Conservation (phyloP, 768 basidiomycete genomes). For the Trametes cubensis region DNA sequence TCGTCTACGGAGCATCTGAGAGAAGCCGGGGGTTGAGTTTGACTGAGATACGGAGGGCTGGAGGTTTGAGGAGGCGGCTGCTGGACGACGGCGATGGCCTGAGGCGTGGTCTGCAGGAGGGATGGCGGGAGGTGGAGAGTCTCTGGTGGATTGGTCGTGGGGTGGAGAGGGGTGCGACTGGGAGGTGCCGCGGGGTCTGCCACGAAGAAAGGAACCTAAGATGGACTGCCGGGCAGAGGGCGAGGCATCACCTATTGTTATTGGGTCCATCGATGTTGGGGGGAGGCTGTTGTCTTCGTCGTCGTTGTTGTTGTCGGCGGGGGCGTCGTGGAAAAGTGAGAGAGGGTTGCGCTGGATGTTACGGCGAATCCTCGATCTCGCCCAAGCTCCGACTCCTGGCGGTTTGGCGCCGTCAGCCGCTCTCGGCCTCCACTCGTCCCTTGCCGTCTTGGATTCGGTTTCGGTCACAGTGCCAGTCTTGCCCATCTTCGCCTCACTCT, state of each 20-base stretch:
- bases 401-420: conserved; percentile 26
- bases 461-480: background rate
- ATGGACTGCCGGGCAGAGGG: conserved; percentile 59
- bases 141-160: conserved; percentile 40
- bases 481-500: background rate
- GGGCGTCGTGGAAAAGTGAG: conserved; percentile 13
- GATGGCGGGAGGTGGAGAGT: conserved; percentile 50
- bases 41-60: conserved; percentile 42
- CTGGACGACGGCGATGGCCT: conserved; percentile 45
- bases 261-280: conserved; percentile 32
- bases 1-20: conserved; percentile 67
- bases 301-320: conserved; percentile 15
- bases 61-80: conserved; percentile 39
- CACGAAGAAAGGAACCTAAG: conserved; percentile 72
- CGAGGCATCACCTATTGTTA: conserved; percentile 34
- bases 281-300: conserved; percentile 17
- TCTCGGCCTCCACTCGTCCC: conserved; percentile 21
- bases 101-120: conserved; percentile 36
- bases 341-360: conserved; percentile 20
- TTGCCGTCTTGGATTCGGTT: conserved; percentile 1
- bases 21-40: conserved; percentile 46
- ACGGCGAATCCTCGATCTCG: conserved; percentile 13
- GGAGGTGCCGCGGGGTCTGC: conserved; percentile 67
- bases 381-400: conserved; percentile 25
- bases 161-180: conserved; percentile 52